These are phyloP conservation scores for Alternaria panax DNA, from an alignment of 2,329 filamentous ascomycete species.

Conservation along the genomic window DNA sequence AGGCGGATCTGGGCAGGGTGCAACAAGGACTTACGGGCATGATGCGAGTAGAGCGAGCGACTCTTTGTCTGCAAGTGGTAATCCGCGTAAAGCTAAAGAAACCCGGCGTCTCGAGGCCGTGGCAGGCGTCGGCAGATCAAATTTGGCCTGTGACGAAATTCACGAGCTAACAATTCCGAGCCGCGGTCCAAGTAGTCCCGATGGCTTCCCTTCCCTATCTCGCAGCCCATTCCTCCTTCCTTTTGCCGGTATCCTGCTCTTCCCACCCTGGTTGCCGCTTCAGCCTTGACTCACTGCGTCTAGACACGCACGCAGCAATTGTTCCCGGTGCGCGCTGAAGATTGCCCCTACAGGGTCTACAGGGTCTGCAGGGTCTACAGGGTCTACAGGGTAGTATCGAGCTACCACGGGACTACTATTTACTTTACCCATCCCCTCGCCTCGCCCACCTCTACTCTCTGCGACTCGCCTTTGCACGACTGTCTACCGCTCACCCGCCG, in stretches of 20 bases:
- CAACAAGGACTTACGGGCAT: constrained; percentile 39
- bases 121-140: constrained; percentile 27
- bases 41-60: constrained; percentile 7
- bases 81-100: constrained; percentile 10
- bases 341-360: constrained; percentile 19
- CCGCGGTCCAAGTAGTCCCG: constrained; percentile 28
- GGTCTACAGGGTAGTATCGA: constrained; percentile 25
- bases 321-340: constrained; percentile 17
- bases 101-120: constrained; percentile 26
- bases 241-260: constrained; percentile 12
- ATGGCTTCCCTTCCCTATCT: constrained; percentile 12
- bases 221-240: constrained; percentile 2
- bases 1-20: constrained; percentile 14
- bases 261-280: constrained; percentile 11
- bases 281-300: constrained; percentile 16
- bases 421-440: constrained; percentile 26
- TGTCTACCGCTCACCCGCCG: background rate
- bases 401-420: constrained; percentile 28
- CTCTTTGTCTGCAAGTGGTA: constrained; percentile 6
- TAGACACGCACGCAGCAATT: constrained; percentile 14
- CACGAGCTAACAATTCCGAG: constrained; percentile 21
- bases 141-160: constrained; percentile 24
- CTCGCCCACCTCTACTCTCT: constrained; percentile 10
- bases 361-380: too few relatives aligned
- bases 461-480: background rate